A percentile compares a stretch with the other conserved stretches of the same genome.
Conservation (phyloP, 108 stramenopile species). For the Cyclotella cryptica region DNA sequence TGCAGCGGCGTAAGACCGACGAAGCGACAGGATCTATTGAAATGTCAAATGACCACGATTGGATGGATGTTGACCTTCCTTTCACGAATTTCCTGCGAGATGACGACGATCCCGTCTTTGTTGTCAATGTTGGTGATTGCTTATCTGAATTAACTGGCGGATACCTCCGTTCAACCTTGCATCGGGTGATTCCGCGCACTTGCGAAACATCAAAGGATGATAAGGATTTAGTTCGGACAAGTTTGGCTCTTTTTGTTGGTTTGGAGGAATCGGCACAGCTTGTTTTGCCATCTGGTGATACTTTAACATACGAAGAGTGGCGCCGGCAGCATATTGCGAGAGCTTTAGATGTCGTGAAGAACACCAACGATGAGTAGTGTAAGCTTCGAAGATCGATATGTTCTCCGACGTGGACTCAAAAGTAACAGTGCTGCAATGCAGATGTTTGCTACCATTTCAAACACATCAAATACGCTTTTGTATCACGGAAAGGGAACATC, state of each 20-base stretch:
- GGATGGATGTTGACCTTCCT: conserved; percentile 68
- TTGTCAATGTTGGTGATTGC: conserved; percentile 84
- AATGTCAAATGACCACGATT: conserved; percentile 22
- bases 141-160: conserved; percentile 67
- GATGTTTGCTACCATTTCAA: too few species aligned
- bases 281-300: conserved; percentile 27
- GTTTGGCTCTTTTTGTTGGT: conserved; percentile 81
- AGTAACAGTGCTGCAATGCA: too few species aligned
- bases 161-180: conserved; percentile 65
- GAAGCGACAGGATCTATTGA: neutral
- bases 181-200: conserved; percentile 69
- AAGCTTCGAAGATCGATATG: too few species aligned
- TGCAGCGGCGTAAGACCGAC: conserved; percentile 52
- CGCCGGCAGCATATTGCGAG: conserved; percentile 60
- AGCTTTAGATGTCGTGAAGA: conserved; percentile 54
- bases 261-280: conserved; percentile 54
- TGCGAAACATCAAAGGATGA: neutral
- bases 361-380: neutral
- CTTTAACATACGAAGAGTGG: conserved; percentile 78
- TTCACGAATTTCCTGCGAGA: neutral
- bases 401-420: too few species aligned
- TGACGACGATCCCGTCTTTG: conserved; percentile 71
- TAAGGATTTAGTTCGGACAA: conserved; percentile 51
- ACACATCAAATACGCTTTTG: too few species aligned
- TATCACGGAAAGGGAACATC: too few species aligned